Percentiles rank a stretch among this genome's conserved stretches.
Evolutionary conservation across 257 asterid genomes (phyloP).

Genomic region (Nicotiana tabacum): DNA sequence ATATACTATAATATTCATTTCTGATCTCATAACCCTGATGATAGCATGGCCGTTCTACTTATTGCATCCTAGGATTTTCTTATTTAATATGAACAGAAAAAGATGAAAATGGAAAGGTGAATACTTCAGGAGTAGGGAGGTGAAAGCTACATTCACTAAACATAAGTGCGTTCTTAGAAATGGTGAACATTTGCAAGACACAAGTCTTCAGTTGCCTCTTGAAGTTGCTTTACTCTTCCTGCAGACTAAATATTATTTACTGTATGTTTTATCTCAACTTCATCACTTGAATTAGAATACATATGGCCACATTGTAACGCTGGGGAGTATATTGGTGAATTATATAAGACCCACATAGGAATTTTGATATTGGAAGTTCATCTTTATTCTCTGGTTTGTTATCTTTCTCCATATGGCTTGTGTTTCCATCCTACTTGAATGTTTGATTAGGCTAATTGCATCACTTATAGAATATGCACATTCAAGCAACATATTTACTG

Average conservation of each 20-base stretch:
- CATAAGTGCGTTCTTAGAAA: background rate
- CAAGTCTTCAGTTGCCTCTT: background rate
- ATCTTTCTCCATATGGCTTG: background rate
- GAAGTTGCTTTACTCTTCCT: background rate
- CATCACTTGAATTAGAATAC: background rate
- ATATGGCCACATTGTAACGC: background rate
- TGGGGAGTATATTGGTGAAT: background rate
- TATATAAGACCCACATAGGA: background rate
- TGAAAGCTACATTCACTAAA: background rate
- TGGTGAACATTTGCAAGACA: background rate
- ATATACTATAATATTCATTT: background rate
- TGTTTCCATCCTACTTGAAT: background rate
- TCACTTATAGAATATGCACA: background rate
- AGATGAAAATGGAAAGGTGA: background rate
- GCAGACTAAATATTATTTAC: background rate
- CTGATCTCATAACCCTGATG: background rate
- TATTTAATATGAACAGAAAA: background rate
- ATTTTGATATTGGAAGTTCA: constrained; percentile 1
- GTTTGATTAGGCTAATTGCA: background rate
- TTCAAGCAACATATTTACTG: background rate
- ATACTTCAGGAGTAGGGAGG: background rate
- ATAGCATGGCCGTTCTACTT: background rate
- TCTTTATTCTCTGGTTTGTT: background rate
- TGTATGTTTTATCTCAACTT: background rate
- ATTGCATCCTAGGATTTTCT: background rate